Conservation (phyloP, 164 flowering plant species). For the Akebia trifoliata region DNA sequence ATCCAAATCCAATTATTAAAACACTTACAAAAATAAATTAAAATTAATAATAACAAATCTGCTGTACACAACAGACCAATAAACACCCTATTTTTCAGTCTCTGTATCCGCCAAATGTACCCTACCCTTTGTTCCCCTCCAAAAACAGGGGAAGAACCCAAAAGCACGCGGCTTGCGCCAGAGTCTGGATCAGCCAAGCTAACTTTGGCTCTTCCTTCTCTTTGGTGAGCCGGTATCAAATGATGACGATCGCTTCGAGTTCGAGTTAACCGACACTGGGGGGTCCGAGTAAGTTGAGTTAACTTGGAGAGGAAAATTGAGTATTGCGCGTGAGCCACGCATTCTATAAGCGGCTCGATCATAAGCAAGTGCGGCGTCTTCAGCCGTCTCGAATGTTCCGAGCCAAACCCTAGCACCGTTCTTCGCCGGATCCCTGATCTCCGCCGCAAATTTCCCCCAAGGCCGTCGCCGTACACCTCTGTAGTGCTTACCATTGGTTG, state of each 20-base stretch:
- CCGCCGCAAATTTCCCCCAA: conserved; percentile 46
- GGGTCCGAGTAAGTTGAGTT: conserved; percentile 8
- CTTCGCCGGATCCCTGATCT: conserved; percentile 44
- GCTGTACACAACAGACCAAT: too few species aligned
- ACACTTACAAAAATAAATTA: too few species aligned
- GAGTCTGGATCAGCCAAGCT: too few species aligned
- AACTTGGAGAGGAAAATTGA: conserved; percentile 37
- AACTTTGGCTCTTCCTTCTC: conserved; percentile 24
- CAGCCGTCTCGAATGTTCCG: conserved; percentile 44
- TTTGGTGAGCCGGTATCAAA: conserved; percentile 17
- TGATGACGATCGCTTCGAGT: conserved; percentile 8
- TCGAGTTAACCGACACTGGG: neutral
- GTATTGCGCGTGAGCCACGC: conserved; percentile 39
- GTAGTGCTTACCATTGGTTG: conserved; percentile 33
- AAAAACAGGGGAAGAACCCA: too few species aligned
- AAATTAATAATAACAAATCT: too few species aligned
- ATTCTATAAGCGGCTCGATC: conserved; percentile 41
- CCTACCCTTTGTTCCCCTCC: too few species aligned
- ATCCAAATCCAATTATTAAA: too few species aligned
- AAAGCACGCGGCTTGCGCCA: too few species aligned
- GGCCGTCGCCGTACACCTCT: conserved; percentile 43
- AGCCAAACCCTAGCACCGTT: conserved; percentile 50
- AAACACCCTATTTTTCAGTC: too few species aligned
- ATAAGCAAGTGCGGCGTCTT: conserved; percentile 45
- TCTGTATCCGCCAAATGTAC: too few species aligned